These are phyloP conservation scores for Ophiobolus disseminans DNA, from an alignment of 2,329 filamentous ascomycete species.

Conservation along the genomic window DNA sequence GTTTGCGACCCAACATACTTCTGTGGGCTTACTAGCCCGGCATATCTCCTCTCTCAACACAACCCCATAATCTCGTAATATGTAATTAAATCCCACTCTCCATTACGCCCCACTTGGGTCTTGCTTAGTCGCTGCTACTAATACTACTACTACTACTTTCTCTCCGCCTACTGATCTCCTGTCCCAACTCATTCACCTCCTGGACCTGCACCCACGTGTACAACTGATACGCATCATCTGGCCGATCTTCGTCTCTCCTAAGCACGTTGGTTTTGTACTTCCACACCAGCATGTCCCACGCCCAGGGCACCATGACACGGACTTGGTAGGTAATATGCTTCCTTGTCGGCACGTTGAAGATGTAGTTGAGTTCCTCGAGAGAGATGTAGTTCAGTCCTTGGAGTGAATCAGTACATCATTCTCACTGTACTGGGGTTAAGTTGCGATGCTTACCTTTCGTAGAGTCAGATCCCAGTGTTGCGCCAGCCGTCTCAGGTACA, in stretches of 20 bases:
- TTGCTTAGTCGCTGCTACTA: too few relatives aligned
- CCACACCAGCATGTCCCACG: neutral
- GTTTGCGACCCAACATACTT: neutral
- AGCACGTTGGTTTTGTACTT: neutral
- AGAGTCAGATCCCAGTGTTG: constrained; percentile 1
- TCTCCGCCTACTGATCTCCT: neutral
- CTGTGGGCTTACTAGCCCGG: neutral
- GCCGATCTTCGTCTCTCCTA: neutral
- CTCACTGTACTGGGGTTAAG: too few relatives aligned
- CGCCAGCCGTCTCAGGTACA: neutral
- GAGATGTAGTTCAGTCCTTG: constrained; percentile 4
- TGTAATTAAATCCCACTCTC: too few relatives aligned
- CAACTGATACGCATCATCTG: neutral
- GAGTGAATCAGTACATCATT: too few relatives aligned
- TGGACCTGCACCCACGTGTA: constrained; percentile 3
- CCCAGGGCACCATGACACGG: constrained; percentile 2
- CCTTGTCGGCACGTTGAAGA: constrained; percentile 3
- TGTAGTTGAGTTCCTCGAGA: constrained; percentile 5
- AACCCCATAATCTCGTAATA: too few relatives aligned
- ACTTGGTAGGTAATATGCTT: constrained; percentile 2
- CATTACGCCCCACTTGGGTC: too few relatives aligned
- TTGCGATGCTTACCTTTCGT: too few relatives aligned
- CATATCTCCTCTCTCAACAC: too few relatives aligned
- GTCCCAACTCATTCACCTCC: neutral
- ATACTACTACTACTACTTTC: neutral